phyloP scores from a whole-genome alignment of 352 stramenopile genomes.

The Phytophthora hibernalis region DNA sequence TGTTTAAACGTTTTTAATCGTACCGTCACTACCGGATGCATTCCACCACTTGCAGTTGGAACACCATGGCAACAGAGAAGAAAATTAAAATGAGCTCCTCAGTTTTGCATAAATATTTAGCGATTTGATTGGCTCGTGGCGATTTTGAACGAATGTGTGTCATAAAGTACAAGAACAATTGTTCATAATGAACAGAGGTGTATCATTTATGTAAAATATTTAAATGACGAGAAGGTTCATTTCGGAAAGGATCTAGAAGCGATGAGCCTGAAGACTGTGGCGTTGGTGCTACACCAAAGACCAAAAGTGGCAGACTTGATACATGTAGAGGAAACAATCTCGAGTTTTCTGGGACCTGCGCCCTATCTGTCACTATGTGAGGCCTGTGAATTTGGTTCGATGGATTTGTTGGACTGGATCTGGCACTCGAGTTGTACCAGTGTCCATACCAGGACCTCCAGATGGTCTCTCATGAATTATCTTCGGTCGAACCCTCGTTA shows the following conservation, averaged over 20 bases:
- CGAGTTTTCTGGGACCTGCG: slow-evolving; percentile 2
- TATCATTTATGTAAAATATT: too few relatives aligned
- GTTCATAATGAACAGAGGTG: too few relatives aligned
- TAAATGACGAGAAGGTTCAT: too few relatives aligned
- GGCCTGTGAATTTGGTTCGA: background rate
- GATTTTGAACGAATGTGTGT: too few relatives aligned
- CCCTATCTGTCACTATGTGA: background rate
- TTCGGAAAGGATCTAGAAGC: too few relatives aligned
- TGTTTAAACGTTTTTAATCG: too few relatives aligned
- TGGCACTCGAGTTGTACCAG: background rate
- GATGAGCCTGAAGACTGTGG: background rate
- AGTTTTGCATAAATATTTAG: background rate
- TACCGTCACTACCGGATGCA: too few relatives aligned
- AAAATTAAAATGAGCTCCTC: background rate
- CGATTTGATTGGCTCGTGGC: background rate
- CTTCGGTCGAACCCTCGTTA: slow-evolving; percentile 7
- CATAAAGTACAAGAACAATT: too few relatives aligned
- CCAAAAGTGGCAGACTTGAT: background rate
- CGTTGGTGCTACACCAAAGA: background rate
- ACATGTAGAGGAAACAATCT: slow-evolving; percentile 1
- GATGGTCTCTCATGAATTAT: slow-evolving; percentile 3
- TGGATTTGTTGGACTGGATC: slow-evolving; percentile 9
- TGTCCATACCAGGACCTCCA: background rate
- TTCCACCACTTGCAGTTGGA: slow-evolving; percentile 8
- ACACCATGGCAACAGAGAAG: background rate